Evolutionary conservation across 805 yeast species (phyloP), one percentile per base, ranked within the genome.

Genomic region (Priceomyces carsonii): DNA sequence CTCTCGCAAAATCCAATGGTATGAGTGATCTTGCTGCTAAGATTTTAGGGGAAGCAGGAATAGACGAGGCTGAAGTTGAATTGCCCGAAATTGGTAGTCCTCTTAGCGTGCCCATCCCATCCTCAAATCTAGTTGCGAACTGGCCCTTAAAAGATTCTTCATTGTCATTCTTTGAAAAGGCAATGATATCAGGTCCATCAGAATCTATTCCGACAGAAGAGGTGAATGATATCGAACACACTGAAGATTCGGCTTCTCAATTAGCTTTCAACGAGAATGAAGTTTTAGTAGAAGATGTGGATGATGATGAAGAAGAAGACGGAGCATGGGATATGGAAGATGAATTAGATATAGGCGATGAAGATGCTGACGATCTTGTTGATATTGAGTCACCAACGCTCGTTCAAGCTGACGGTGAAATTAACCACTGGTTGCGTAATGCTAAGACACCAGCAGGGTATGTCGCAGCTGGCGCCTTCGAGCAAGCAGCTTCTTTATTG

Each of bases 391-490:
- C 31, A 13, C 32, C 45, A 14, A 50, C 48, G 6, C 52, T 59
- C 15, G 67, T 59, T 16, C 57, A 65, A 42, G 71, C 58, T 39
- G 73, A 72, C 10, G 75, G 76, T 18, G 96, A 90, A 57, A 63
- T 80, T 20, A 81, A 82, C 3, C 61, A 63, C 39, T 95, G 99
- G 99, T 75, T 86, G 19, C 83, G 91, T 47, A 87, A 85, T 61
- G 85, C 96, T 12, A 85, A 83, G 44, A 76, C 90, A 37, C 88
- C 97, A 4, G 97, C 96, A 19, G 88, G 87, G 18, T 86, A 88
- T 50, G 89, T 84, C 52, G 97, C 99, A 2, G 89, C 96, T 2
- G 99, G 99, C 50, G 85, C 95, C 4, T 91, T 91, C 57, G 97
- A 89, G 47, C 85, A 91, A 35, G 99, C 98, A 24, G 93, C 96